Base-by-base conservation (phyloP, 192 early-diverging fungal species). In the Phycomyces blakesleeanus region DNA sequence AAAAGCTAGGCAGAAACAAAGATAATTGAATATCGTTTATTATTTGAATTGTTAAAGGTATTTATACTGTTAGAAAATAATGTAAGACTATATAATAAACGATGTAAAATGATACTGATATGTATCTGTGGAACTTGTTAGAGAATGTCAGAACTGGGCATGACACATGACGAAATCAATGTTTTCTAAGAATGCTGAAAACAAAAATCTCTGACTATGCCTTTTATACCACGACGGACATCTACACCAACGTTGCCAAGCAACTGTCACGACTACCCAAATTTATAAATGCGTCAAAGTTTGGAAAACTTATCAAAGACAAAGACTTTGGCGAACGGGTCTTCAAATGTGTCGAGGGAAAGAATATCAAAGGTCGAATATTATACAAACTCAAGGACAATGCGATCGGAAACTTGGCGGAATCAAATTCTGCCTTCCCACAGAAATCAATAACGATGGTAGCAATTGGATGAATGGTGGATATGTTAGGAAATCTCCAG, bases 401-500 rank as follows among this genome's bases (percentile, higher is more conserved):
- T 26, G 58, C 58, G 12, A 47, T 59, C 4, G 58, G 58, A 59
- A 59, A 47, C 24, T 59, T 59, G 58, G 42, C 47, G 42, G 58
- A 59, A 59, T 49, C 58, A 14, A 50, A 40, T 25, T 59, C 58
- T 59, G 58, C 42, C 58, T 59, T 59, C 42, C 58, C 18, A 59
- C 16, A 34, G 58, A 59, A 59, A 59, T 59, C 41, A 59, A 47
- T 24, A 59, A 59, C 22, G 24, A 42, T 40, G 56, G 56, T 26
- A n/a, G 22, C 42, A 50, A 59, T 49, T 47, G 58, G 42, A 59
- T 59, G 22, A 59, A 59, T 27, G 58, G 44, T 24, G 58, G 58
- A 50, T 47, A 59, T 47, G 58, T 59, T 27, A 59, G 58, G 42
- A 59, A 59, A 47, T 59, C 58, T 49, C 58, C 58, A n/a, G 58